phyloP scores from a whole-genome alignment of 257 asterid genomes.

The Ligustrum vulgare region DNA sequence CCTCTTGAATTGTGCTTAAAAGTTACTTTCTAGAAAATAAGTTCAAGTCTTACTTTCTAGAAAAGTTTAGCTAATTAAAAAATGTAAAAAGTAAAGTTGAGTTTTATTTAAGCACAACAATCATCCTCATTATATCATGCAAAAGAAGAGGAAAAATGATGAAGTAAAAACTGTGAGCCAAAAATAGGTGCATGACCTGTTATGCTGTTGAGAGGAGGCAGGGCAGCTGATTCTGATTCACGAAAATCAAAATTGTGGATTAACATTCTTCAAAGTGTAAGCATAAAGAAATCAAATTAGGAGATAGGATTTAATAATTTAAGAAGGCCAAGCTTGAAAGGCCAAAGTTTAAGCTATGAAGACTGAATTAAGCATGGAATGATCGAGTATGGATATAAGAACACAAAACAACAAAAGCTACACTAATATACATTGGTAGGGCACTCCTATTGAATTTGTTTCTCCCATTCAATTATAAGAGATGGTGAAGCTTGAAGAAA shows the following conservation, averaged over 20 bases:
- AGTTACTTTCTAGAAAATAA: neutral
- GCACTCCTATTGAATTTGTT: neutral
- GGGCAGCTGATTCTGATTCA: slow-evolving; percentile 49
- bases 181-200: slow-evolving; percentile 38
- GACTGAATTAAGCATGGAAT: neutral
- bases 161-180: neutral
- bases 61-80: neutral
- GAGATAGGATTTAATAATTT: neutral
- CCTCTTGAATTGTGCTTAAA: neutral
- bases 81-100: neutral
- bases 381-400: too few relatives aligned
- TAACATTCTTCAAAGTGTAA: neutral
- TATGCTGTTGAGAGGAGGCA: slow-evolving; percentile 70
- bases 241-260: neutral
- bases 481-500: neutral
- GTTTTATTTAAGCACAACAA: neutral
- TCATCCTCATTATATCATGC: neutral
- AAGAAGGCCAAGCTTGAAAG: neutral
- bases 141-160: neutral
- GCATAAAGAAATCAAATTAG: neutral
- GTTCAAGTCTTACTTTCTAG: neutral
- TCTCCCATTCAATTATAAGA: neutral
- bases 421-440: neutral
- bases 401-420: neutral
- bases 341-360: neutral